A percentile compares a stretch with the other conserved stretches of the same genome.
phyloP scores from a whole-genome alignment of 225 moss, liverwort and hornwort genomes.

The Pseudisothecium myosuroides region DNA sequence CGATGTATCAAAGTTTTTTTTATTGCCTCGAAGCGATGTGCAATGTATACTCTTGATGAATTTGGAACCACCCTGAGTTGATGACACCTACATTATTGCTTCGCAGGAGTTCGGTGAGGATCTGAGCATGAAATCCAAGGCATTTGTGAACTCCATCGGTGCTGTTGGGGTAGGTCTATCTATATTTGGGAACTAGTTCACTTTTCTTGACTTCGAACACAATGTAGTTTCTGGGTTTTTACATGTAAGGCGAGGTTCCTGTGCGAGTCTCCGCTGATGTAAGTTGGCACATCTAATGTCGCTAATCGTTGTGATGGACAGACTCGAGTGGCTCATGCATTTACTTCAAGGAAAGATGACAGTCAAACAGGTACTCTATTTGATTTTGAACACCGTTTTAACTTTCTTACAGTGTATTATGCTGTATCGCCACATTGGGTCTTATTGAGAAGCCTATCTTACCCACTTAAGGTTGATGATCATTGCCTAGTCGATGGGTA shows the following conservation, averaged over 20 bases:
- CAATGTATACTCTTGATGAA: neutral
- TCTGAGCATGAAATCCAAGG: slow-evolving; percentile 72
- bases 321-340: slow-evolving; percentile 71
- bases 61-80: neutral
- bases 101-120: slow-evolving; percentile 88
- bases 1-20: neutral
- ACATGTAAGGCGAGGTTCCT: neutral
- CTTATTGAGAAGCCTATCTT: neutral
- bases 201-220: neutral
- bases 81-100: neutral
- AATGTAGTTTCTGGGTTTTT: neutral
- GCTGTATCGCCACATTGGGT: neutral
- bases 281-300: neutral
- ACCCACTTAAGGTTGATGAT: neutral
- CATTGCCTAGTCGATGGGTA: neutral
- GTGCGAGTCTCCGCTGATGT: neutral
- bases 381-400: neutral
- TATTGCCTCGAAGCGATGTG: neutral
- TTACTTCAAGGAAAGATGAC: slow-evolving; percentile 31
- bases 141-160: slow-evolving; percentile 68
- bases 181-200: neutral
- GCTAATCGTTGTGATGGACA: slow-evolving; percentile 22
- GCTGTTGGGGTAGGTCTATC: slow-evolving; percentile 64
- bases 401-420: neutral
- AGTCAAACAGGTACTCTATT: slow-evolving; percentile 16